Evolutionary conservation across 345 rosid species (phyloP).

Genomic region (Moringa oleifera): DNA sequence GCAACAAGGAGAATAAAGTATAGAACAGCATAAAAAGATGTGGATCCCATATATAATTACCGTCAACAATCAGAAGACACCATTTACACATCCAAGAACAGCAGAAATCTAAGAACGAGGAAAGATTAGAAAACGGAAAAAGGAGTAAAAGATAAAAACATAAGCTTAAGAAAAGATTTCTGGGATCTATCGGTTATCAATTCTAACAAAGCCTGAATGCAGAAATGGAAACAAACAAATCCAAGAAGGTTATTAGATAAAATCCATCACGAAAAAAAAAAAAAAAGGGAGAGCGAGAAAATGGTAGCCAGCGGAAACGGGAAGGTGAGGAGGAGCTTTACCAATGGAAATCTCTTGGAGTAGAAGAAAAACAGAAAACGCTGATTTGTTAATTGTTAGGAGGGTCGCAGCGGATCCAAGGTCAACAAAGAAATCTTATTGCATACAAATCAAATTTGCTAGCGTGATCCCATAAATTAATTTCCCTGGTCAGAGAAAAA

Average conservation of each 20-base stretch:
- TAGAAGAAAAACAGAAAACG: slow-evolving; percentile 11
- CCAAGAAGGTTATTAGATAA: no score
- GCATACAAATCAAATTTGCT: neutral
- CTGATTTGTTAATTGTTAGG: slow-evolving; percentile 11
- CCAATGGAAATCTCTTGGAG: slow-evolving; percentile 20
- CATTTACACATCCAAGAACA: no score
- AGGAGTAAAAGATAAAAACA: neutral
- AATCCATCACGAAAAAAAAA: neutral
- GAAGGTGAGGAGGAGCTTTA: slow-evolving; percentile 19
- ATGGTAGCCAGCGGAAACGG: no score
- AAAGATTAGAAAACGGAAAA: neutral
- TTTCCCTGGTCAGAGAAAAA: neutral
- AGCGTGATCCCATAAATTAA: no score
- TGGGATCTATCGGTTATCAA: slow-evolving; percentile 6
- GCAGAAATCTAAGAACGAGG: no score
- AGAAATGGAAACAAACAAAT: no score
- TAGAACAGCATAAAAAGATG: no score
- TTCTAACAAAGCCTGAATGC: slow-evolving; percentile 10
- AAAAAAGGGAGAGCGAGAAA: neutral
- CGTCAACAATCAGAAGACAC: no score
- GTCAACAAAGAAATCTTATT: neutral
- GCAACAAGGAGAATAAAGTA: no score
- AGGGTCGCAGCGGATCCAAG: slow-evolving; percentile 3
- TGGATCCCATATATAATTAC: no score
- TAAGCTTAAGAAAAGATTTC: slow-evolving; percentile 11